Percentiles rank a stretch among this genome's conserved stretches.
Evolutionary conservation across 176 grass and related monocot genomes (phyloP).

Genomic region (Bromus sterilis): DNA sequence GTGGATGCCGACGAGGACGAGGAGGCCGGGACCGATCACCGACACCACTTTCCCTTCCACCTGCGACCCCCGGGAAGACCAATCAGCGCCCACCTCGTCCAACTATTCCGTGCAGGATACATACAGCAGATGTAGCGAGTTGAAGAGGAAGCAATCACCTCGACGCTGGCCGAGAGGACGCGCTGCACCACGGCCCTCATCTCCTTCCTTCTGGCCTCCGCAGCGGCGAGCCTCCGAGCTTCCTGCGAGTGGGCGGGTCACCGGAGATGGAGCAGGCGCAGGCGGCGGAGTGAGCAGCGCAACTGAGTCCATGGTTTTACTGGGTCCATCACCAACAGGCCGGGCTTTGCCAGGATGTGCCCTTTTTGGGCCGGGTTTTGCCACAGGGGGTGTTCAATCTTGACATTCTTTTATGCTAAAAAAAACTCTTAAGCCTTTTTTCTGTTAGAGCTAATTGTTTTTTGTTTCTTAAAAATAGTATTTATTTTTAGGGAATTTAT

Average conservation of each 20-base stretch:
- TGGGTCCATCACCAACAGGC: not conserved
- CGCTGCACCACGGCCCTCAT: conserved; percentile 97
- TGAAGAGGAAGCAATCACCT: conserved; percentile 37
- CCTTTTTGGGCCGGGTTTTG: not conserved
- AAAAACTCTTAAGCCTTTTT: not conserved
- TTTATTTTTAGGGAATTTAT: too few relatives aligned
- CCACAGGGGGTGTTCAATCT: not conserved
- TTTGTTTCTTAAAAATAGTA: too few relatives aligned
- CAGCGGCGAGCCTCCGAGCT: not conserved
- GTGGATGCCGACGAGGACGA: conserved; percentile 86
- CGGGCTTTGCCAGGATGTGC: not conserved
- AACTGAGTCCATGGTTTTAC: not conserved
- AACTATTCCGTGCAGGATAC: not conserved
- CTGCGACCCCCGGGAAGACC: conserved; percentile 29
- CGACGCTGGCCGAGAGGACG: conserved; percentile 83
- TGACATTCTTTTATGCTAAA: not conserved
- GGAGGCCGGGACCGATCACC: conserved; percentile 78
- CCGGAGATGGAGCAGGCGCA: conserved; percentile 7
- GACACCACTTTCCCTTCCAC: conserved; percentile 80
- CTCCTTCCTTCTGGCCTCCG: not conserved
- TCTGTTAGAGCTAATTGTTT: not conserved
- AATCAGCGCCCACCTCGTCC: conserved; percentile 3
- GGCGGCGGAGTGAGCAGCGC: not conserved
- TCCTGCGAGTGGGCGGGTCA: not conserved
- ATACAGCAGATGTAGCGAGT: not conserved